These are phyloP conservation scores for Neospermospora avenae DNA, from an alignment of 2,329 filamentous ascomycete species.

Conservation along the genomic window DNA sequence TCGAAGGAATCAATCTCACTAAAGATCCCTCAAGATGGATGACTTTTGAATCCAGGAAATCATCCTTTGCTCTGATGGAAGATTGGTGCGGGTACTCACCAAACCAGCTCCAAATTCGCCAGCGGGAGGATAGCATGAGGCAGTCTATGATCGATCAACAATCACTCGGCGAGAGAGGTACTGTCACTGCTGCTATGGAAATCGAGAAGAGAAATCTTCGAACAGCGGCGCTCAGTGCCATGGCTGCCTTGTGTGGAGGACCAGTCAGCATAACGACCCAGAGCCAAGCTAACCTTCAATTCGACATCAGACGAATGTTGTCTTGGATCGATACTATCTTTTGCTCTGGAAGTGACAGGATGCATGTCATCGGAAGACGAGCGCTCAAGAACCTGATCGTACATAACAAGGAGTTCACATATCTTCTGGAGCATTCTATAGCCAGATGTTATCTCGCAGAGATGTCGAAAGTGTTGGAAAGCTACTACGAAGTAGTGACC, in stretches of 20 bases:
- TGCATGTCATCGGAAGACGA: constrained; percentile 83
- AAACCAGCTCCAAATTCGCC: constrained; percentile 77
- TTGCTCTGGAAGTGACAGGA: constrained; percentile 83
- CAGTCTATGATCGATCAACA: constrained; percentile 81
- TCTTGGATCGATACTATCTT: constrained; percentile 96
- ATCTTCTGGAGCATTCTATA: constrained; percentile 85
- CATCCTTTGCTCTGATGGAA: constrained; percentile 94
- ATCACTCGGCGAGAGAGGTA: constrained; percentile 67
- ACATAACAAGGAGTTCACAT: constrained; percentile 83
- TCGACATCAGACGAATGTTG: constrained; percentile 89
- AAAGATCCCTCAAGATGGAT: constrained; percentile 89
- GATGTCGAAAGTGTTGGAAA: constrained; percentile 78
- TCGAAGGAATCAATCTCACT: constrained; percentile 83
- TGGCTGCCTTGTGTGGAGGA: constrained; percentile 86
- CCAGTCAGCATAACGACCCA: constrained; percentile 87
- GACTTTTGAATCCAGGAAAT: constrained; percentile 94
- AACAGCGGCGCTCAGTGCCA: constrained; percentile 87
- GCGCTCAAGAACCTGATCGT: constrained; percentile 87
- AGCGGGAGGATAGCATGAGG: constrained; percentile 82
- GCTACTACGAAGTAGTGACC: constrained; percentile 91
- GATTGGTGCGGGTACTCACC: constrained; percentile 98
- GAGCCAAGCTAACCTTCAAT: constrained; percentile 81
- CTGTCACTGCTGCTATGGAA: constrained; percentile 84
- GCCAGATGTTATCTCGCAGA: constrained; percentile 85
- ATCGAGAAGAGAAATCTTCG: constrained; percentile 93